Base-by-base conservation (phyloP, 768 basidiomycete species). In the Lentinus brumalis region DNA sequence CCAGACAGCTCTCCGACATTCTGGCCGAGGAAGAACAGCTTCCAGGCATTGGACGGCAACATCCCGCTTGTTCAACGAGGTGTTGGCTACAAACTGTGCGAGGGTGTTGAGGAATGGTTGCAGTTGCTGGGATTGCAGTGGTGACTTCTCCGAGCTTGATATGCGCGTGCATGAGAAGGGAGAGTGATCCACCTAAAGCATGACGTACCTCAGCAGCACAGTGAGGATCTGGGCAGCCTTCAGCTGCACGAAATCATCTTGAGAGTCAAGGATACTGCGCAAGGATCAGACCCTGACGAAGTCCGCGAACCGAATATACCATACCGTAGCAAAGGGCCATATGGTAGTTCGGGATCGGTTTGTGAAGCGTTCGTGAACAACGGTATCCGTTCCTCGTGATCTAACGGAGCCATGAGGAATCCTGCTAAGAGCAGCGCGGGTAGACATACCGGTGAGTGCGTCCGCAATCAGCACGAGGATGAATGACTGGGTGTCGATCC, bases 191-290 rank as follows among this genome's bases (percentile, higher is more conserved):
- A 3, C 2, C 87, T 84, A 62, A 59, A 42, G 57, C 16, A 18
- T n/a, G 29, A 71, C 78, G 31, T 46, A 89, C 89, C 90, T 87
- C 40, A 96, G 83, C 26, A 98, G 82, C 38, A 96, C 82, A 1
- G 95, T 94, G 47, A 97, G 78, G 64, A 98, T 90, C 69, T 96
- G 91, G 0, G 90, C 83, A 11, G 90, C 81, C 71, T 96, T 97
- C 59, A 98, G 81, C 69, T 96, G 93, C n/a, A 93, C 88, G 66
- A 97, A 98, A 71, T 98, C 96, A 72, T 98, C 97, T 66, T 88
- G 88, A 12, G 89, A 85, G 41, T 92, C 89, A 50, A 97, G 77
- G 38, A 88, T 86, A 67, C 93, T 96, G 45, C 35, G 2, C 1
- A 50, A 14, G 8, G 12, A 30, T 41, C 12, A 51, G 45, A 35